Percentiles rank a stretch among this genome's conserved stretches.
Conservation (phyloP, 2,329 filamentous ascomycete genomes). For the Cladosporium sp. region DNA sequence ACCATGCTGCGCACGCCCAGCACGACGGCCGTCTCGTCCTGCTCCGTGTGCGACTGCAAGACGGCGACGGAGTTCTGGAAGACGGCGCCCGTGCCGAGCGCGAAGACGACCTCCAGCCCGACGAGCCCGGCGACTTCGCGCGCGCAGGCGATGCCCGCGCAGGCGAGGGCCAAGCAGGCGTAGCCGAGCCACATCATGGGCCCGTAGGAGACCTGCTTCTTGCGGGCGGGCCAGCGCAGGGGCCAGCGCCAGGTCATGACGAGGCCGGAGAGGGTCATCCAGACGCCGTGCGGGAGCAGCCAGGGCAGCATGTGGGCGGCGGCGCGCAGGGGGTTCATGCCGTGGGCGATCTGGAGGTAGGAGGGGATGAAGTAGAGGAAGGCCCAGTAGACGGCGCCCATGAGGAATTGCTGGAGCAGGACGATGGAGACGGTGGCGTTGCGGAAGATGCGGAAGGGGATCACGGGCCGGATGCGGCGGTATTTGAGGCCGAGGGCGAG, state of each 20-base stretch:
- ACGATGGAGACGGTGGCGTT: slow-evolving; percentile 19
- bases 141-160: not conserved
- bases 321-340: slow-evolving; percentile 11
- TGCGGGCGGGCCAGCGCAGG: slow-evolving; percentile 1
- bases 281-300: slow-evolving; percentile 17
- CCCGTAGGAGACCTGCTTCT: slow-evolving; percentile 14
- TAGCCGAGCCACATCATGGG: slow-evolving; percentile 18
- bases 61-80: slow-evolving; percentile 23
- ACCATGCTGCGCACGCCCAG: slow-evolving; percentile 20
- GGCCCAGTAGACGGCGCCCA: slow-evolving; percentile 20
- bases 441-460: slow-evolving; percentile 20
- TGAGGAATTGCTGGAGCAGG: slow-evolving; percentile 18
- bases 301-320: slow-evolving; percentile 17
- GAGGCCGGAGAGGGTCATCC: slow-evolving; percentile 16
- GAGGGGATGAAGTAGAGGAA: slow-evolving; percentile 20
- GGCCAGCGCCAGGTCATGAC: slow-evolving; percentile 10
- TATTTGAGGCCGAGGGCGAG: slow-evolving; percentile 12
- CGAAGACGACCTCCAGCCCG: slow-evolving; percentile 16
- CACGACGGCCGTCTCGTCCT: slow-evolving; percentile 15
- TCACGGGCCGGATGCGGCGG: slow-evolving; percentile 16
- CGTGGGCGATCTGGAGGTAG: slow-evolving; percentile 16
- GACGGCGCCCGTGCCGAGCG: slow-evolving; percentile 18
- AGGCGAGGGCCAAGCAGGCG: slow-evolving; percentile 14
- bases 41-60: slow-evolving; percentile 17
- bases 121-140: slow-evolving; percentile 3